A percentile compares a stretch with the other conserved stretches of the same genome.
Conservation (phyloP, 2,329 filamentous ascomycete genomes). For the Colletotrichum navitas region DNA sequence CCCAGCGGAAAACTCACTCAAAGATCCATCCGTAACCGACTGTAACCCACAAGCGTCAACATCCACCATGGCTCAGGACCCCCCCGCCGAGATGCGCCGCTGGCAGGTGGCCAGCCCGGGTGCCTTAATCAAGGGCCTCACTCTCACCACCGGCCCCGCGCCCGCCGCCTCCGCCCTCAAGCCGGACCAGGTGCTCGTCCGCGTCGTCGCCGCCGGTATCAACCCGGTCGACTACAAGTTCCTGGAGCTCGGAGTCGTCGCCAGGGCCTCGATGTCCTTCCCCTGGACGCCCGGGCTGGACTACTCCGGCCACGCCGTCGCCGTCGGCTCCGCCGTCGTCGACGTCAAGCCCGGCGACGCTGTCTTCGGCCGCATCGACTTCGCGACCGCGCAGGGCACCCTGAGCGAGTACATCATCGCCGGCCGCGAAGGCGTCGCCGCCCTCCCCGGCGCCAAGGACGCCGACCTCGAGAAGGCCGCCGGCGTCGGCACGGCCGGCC, state of each 20-base stretch:
- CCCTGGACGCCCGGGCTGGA: conserved; percentile 64
- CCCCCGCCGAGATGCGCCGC: conserved; percentile 35
- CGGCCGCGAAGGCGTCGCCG: conserved; percentile 50
- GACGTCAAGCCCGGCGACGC: conserved; percentile 55
- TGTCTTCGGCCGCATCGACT: conserved; percentile 57
- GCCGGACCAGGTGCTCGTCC: conserved; percentile 55
- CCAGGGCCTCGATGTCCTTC: conserved; percentile 50
- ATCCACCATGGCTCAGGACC: conserved; percentile 3
- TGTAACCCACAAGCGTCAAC: no score
- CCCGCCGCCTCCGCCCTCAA: conserved; percentile 47
- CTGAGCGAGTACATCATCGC: conserved; percentile 58
- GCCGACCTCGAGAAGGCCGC: conserved; percentile 59
- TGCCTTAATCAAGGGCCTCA: conserved; percentile 51
- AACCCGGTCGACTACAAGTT: conserved; percentile 67
- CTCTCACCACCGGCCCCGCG: conserved; percentile 45
- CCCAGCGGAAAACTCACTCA: background rate
- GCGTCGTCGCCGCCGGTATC: conserved; percentile 57
- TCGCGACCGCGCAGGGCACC: conserved; percentile 53
- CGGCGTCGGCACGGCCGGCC: conserved; percentile 57
- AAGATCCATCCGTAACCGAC: background rate
- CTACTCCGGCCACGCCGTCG: conserved; percentile 63
- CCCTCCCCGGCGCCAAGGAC: conserved; percentile 57
- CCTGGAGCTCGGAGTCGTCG: conserved; percentile 54
- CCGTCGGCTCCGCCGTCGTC: conserved; percentile 43
- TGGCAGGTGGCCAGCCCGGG: conserved; percentile 45